Evolutionary conservation across 2,329 filamentous ascomycete species (phyloP).

Genomic region (Rutstroemia sydowiana): DNA sequence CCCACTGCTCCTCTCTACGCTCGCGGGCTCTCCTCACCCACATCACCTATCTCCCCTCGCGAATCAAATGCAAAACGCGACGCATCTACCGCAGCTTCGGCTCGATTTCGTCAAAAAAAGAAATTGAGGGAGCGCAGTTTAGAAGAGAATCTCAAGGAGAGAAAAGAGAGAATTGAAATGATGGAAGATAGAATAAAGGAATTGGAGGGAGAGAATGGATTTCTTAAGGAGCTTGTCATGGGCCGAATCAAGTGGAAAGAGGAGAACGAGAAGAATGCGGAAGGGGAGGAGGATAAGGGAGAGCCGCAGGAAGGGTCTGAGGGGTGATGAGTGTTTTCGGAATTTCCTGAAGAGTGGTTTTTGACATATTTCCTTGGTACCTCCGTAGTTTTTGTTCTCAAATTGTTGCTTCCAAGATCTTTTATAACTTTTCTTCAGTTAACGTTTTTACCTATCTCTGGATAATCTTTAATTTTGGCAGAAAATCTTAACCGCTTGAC

Average conservation of each 20-base stretch:
- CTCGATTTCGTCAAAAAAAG: slow-evolving; percentile 89
- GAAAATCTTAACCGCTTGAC: too few species aligned
- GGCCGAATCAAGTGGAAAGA: slow-evolving; percentile 42
- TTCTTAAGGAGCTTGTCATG: slow-evolving; percentile 70
- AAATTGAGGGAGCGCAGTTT: slow-evolving; percentile 84
- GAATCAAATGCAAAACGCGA: slow-evolving; percentile 52
- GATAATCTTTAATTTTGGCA: too few species aligned
- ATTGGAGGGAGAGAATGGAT: slow-evolving; percentile 73
- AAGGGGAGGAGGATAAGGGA: slow-evolving; percentile 16
- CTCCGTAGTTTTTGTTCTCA: background rate
- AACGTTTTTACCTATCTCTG: too few species aligned
- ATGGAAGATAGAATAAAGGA: slow-evolving; percentile 67
- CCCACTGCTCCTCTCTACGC: background rate
- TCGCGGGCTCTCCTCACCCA: background rate
- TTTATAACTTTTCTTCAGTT: background rate
- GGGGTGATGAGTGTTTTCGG: background rate
- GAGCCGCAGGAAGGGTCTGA: background rate
- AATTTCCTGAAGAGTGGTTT: background rate
- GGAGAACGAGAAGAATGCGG: slow-evolving; percentile 29
- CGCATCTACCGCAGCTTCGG: slow-evolving; percentile 80
- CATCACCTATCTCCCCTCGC: slow-evolving; percentile 6
- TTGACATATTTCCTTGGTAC: background rate
- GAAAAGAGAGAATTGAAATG: slow-evolving; percentile 65
- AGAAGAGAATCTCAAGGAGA: slow-evolving; percentile 72
- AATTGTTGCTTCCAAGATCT: background rate